Evolutionary conservation across 176 grass and related monocot species (phyloP), one percentile per base, ranked within the genome.

Genomic region (Eragrostis nindensis): DNA sequence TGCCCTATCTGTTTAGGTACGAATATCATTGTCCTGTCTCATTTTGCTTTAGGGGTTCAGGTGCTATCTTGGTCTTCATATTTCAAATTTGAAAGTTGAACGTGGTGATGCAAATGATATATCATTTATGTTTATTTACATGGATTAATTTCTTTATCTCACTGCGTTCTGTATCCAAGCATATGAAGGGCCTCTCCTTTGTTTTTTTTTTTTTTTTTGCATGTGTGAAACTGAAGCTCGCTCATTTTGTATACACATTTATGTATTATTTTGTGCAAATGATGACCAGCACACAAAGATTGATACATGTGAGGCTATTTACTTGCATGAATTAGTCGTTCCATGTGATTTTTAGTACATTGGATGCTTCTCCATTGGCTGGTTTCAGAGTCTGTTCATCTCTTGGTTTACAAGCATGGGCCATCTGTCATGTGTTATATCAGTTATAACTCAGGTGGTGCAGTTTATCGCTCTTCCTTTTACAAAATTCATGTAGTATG

Each of bases 1-100:
- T 93, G 91, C 62, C 91, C 91, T 77, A 93, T 93, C 24, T 93
- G 91, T 71, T 89, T 93, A 89, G 91, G 91, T 93, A 84, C 59
- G 75, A 67, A 62, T 45, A 39, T 44, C 26, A 46, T 46, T 45
- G 29, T 44, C 21, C 54, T 46, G 21, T 53, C 19, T 73, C 17
- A 59, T 47, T 53, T 78, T 82, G 0, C 71, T 26, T 26, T 62
- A 15, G 7, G 48, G 39, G 24, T 48, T 66, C 66, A 15, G 18
- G 60, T 63, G 44, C 10, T 25, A 54, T 66, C 24, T 48, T 66
- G 5, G 36, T 68, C 5, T 74, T 90, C 27, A 57, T 9, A 69
- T 44, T 73, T 66, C 6, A 74, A 39, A 5, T 42, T 68, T 36
- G 29, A 66, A 77, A 84, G 22, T 49, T 79, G 29, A 66, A 79